A percentile compares a stretch with the other conserved stretches of the same genome.
Evolutionary conservation across 208 protist genomes (phyloP).

Genomic region (Wallacemonas sp.): DNA sequence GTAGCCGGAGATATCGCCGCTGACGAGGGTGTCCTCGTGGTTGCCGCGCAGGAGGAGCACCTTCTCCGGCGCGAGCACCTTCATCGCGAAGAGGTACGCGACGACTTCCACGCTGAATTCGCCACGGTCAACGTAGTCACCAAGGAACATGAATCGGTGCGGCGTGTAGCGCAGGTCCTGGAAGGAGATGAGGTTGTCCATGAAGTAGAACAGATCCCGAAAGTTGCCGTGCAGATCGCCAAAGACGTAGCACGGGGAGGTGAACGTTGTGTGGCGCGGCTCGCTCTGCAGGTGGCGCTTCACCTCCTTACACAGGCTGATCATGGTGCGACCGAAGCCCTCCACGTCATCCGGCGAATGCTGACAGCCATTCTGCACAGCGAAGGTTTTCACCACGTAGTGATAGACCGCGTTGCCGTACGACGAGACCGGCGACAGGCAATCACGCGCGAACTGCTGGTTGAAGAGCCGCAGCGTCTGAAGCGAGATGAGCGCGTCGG

Average conservation of each 20-base stretch:
- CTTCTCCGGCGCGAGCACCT: conserved; percentile 89
- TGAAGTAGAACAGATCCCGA: conserved; percentile 93
- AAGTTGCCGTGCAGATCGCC: conserved; percentile 96
- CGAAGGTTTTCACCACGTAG: conserved; percentile 88
- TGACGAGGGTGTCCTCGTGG: conserved; percentile 93
- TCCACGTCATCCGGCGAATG: conserved; percentile 76
- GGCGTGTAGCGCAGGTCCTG: conserved; percentile 91
- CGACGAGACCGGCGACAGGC: conserved; percentile 62
- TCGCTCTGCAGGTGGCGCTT: conserved; percentile 66
- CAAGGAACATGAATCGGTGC: conserved; percentile 97
- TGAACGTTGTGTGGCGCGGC: conserved; percentile 61
- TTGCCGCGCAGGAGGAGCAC: conserved; percentile 94
- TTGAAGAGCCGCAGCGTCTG: conserved; percentile 81
- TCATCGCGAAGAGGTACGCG: conserved; percentile 91
- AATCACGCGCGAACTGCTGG: conserved; percentile 52
- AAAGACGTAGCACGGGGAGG: conserved; percentile 94
- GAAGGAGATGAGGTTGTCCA: conserved; percentile 91
- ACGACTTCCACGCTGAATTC: conserved; percentile 92
- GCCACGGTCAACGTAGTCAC: conserved; percentile 98
- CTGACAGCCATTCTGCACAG: conserved; percentile 78
- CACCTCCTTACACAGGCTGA: conserved; percentile 77
- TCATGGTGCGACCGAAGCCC: conserved; percentile 83
- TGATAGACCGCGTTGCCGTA: conserved; percentile 82
- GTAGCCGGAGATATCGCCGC: conserved; percentile 90
- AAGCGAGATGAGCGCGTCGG: conserved; percentile 78